Percentiles rank a stretch among this genome's conserved stretches.
These are phyloP conservation scores for Ustilago cynodontis DNA, from an alignment of 1,284 basidiomycete species.

Conservation along the genomic window DNA sequence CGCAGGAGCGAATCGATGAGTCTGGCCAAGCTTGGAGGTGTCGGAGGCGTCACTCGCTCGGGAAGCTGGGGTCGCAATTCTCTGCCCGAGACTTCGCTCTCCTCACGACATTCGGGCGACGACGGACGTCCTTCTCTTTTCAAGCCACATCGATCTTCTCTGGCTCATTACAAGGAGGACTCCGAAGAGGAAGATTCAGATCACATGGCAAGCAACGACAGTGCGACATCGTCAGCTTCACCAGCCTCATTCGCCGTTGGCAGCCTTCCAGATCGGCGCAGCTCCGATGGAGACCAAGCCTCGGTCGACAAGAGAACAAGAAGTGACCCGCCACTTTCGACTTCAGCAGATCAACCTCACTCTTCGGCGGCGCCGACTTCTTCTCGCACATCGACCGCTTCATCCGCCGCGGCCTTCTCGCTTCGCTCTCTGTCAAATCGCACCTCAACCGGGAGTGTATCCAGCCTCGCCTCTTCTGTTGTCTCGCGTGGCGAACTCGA, in stretches of 20 bases:
- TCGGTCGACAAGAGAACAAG: background rate
- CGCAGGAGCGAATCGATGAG: conserved; percentile 49
- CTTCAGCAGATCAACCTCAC: conserved; percentile 11
- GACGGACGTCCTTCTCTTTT: conserved; percentile 23
- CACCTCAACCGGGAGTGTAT: conserved; percentile 52
- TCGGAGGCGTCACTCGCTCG: conserved; percentile 61
- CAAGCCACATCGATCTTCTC: conserved; percentile 31
- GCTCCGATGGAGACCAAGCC: conserved; percentile 21
- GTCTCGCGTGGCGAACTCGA: conserved; percentile 27
- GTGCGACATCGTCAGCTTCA: conserved; percentile 2
- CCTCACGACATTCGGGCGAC: conserved; percentile 16
- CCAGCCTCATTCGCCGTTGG: background rate
- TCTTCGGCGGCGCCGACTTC: conserved; percentile 30
- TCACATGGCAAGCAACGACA: background rate
- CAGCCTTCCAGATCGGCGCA: conserved; percentile 10
- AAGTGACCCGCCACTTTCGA: conserved; percentile 7
- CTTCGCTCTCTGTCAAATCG: conserved; percentile 58
- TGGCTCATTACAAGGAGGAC: conserved; percentile 28
- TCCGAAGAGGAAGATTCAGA: conserved; percentile 25
- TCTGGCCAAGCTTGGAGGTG: conserved; percentile 58
- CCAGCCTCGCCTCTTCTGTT: conserved; percentile 46
- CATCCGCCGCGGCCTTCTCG: conserved; percentile 56
- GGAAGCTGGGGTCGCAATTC: conserved; percentile 59
- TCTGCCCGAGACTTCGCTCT: conserved; percentile 24
- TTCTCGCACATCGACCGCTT: conserved; percentile 51